Base-by-base conservation (phyloP, 1,284 basidiomycete genomes). In the Rhodotorula sp. region DNA sequence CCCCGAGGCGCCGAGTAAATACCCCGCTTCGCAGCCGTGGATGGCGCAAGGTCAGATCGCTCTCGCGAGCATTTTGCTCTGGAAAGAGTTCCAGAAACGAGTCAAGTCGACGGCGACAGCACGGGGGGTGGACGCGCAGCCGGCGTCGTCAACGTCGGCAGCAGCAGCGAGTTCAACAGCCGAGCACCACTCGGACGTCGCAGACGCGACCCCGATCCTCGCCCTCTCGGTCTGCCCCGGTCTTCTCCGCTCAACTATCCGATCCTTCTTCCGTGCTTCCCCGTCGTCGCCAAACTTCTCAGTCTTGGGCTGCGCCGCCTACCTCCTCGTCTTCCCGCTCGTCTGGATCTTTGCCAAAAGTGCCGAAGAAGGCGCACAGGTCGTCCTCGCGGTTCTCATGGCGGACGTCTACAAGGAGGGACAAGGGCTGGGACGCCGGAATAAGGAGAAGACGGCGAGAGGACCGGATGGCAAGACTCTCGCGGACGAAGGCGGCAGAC, bases 301-400 rank as follows among this genome's bases (percentile, higher is more conserved):
- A 5, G 51, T 54, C 47, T 31, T 71, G 31, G 65, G 69, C 18
- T 52, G 63, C n/a, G 12, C 43, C 14, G n/a, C 65, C 31, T 67
- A 56, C 58, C 15, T 68, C 51, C 16, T 71, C 23, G 4, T 70
- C 58, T 59, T 26, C 8, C 73, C 75, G 16, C 52, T 76, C 26
- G 26, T 74, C n/a, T 75, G 73, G 73, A 23, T 72, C 3, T 69
- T 76, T 29, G 58, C 58, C 16, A 74, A 75, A 52, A 63, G 60
- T 21, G 62, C 68, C 21, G 65, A 64, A 8, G 68, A 70, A 54
- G 73, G 68, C 3, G 57, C 68, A 26, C 68, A 76, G 52, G 64
- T 57, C 14, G 26, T 75, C 8, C 46, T 76, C 6, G 65, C 62
- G 5, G 68, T 68, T 3, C 39, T 74, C 2, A n/a, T 74, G 62